Evolutionary conservation across 2,329 filamentous ascomycete genomes (phyloP).

Genomic region (Talaromyces sp.): DNA sequence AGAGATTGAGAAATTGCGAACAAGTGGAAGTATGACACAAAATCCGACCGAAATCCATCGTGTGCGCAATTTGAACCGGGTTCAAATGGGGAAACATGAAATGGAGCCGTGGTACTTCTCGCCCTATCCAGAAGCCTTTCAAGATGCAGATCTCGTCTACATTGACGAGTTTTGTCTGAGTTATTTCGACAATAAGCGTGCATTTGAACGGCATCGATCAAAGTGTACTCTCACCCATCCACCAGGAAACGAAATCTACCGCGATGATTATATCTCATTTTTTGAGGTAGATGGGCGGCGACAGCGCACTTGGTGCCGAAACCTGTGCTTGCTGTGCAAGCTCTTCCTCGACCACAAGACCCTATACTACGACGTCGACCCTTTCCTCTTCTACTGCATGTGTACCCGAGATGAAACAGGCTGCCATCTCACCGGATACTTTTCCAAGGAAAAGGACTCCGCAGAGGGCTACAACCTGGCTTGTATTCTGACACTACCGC

Average conservation of each 20-base stretch:
- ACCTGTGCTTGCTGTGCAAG: conserved; percentile 91
- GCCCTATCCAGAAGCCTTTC: conserved; percentile 85
- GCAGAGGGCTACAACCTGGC: conserved; percentile 97
- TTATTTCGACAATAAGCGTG: conserved; percentile 78
- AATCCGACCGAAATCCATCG: conserved; percentile 95
- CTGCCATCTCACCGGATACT: conserved; percentile 98
- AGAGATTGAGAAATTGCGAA: conserved; percentile 93
- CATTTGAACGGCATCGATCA: conserved; percentile 75
- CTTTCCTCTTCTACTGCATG: conserved; percentile 95
- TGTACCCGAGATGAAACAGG: conserved; percentile 87
- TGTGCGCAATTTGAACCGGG: conserved; percentile 86
- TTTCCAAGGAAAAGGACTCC: conserved; percentile 96
- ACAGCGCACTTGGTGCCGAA: conserved; percentile 97
- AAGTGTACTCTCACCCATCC: conserved; percentile 92
- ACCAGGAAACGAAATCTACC: conserved; percentile 96
- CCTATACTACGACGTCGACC: conserved; percentile 95
- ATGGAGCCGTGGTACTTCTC: conserved; percentile 99
- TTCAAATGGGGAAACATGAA: conserved; percentile 89
- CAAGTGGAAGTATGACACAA: conserved; percentile 96
- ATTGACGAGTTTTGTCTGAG: conserved; percentile 96
- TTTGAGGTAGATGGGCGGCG: conserved; percentile 97
- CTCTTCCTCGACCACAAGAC: conserved; percentile 98
- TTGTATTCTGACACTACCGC: conserved; percentile 92
- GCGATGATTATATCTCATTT: conserved; percentile 82
- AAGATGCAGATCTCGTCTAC: conserved; percentile 82